Evolutionary conservation across 257 asterid genomes (phyloP), one percentile per base, ranked within the genome.

Genomic region (Catharanthus roseus): DNA sequence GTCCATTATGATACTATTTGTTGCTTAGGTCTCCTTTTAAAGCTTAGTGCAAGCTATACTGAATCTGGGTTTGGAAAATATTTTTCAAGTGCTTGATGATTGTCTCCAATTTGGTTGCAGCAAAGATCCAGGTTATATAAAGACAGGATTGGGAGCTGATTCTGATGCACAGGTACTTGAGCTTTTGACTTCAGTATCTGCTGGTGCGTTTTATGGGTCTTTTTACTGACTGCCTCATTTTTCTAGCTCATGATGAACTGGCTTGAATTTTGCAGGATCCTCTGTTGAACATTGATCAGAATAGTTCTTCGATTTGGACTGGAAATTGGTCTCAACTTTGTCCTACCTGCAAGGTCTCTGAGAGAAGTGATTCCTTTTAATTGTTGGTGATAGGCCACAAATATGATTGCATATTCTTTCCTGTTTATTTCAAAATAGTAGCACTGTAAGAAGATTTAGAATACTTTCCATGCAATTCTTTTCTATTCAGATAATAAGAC

Each of bases 271-370:
- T 77, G 74, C 89, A 91, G 99, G 96, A 93, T 84, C 95, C 88
- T 68, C 81, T 91, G 67, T 63, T 93, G 87, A 87, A 78, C 79
- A 84, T 86, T 83, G 99, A 91, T 76, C 73, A 88, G 81, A 84
- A 79, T 81, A 84, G 78, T 73, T 80, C 84, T 65, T 78, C 93
- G 55, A 71, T 70, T 57, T 91, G 96, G 99, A 85, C 81, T 19
- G 99, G 97, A 74, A 91, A 88, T 84, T 93, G 97, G 96, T 86
- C 97, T 74, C 99, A 91, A 76, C 95, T 93, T 75, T 91, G 99
- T 85, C 99, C 99, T 71, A 89, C 99, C 81, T 93, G 99, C 96
- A 91, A 93, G 99, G 96, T 93, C 80, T 71, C 68, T 71, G 41
- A 29, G 38, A 72, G 61, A 60, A 34, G 44, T 65, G 68, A 61